Conservation (phyloP, 2,329 filamentous ascomycete species). For the Aspergillus ochraceus region DNA sequence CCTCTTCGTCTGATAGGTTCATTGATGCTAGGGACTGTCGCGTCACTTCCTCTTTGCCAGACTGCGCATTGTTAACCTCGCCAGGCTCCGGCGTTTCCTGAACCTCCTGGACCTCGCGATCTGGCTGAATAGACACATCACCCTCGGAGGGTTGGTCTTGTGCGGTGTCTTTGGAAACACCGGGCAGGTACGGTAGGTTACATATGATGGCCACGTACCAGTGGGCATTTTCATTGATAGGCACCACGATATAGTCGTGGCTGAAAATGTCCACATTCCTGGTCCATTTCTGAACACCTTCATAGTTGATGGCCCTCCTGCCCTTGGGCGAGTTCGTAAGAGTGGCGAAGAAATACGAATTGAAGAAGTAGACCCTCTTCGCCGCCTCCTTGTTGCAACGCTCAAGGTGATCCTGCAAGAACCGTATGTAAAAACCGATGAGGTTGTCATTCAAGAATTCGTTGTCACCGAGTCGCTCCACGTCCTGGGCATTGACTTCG, state of each 20-base stretch:
- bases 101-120: conserved; percentile 26
- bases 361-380: conserved; percentile 80
- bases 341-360: conserved; percentile 85
- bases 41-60: conserved; percentile 24
- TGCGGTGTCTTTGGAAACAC: conserved; percentile 16
- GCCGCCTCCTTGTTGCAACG: conserved; percentile 56
- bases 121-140: conserved; percentile 14
- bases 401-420: conserved; percentile 63
- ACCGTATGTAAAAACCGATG: conserved; percentile 82
- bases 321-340: conserved; percentile 62
- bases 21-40: conserved; percentile 30
- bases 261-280: conserved; percentile 78
- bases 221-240: conserved; percentile 82
- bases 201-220: conserved; percentile 97
- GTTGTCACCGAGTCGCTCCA: conserved; percentile 75
- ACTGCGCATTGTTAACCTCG: conserved; percentile 6
- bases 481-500: conserved; percentile 45
- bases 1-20: conserved; percentile 24
- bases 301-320: conserved; percentile 70
- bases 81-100: conserved; percentile 27
- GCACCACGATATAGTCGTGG: conserved; percentile 87
- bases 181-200: conserved; percentile 69
- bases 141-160: conserved; percentile 5
- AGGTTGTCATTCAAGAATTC: conserved; percentile 92
- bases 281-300: conserved; percentile 85